Evolutionary conservation across 768 basidiomycete genomes (phyloP).

Genomic region (Psilocybe subaeruginosa): DNA sequence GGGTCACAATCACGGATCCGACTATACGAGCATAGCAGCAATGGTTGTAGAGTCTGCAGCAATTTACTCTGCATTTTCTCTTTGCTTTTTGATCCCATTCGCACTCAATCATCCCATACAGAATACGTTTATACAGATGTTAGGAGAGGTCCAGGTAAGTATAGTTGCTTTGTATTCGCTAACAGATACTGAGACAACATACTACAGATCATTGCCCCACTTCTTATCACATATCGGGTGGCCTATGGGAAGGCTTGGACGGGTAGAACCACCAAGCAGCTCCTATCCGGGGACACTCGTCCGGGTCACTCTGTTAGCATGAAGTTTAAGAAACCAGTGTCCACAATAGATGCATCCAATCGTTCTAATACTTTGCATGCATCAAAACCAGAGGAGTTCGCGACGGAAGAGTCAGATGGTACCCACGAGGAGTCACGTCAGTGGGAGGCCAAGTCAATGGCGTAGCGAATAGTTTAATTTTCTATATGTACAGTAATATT

Average conservation of each 20-base stretch:
- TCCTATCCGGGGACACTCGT: not conserved
- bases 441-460: not conserved
- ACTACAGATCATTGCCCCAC: not conserved
- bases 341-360: not conserved
- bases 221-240: not conserved
- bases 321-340: not conserved
- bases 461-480: not conserved
- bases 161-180: too few relatives aligned
- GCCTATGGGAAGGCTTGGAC: not conserved
- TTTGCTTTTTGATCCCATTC: conserved; percentile 40
- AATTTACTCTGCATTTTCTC: conserved; percentile 41
- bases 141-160: not conserved
- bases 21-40: conserved; percentile 39
- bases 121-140: not conserved
- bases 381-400: not conserved
- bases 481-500: too few relatives aligned
- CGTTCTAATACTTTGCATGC: not conserved
- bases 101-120: not conserved
- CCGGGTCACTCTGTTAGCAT: not conserved
- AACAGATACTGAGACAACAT: too few relatives aligned
- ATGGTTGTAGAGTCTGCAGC: conserved; percentile 49
- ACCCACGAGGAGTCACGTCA: not conserved
- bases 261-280: not conserved
- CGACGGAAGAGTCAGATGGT: not conserved
- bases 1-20: conserved; percentile 33